Evolutionary conservation across 2,329 filamentous ascomycete genomes (phyloP), one percentile per base, ranked within the genome.

Genomic region (Leptodontidium sp.): DNA sequence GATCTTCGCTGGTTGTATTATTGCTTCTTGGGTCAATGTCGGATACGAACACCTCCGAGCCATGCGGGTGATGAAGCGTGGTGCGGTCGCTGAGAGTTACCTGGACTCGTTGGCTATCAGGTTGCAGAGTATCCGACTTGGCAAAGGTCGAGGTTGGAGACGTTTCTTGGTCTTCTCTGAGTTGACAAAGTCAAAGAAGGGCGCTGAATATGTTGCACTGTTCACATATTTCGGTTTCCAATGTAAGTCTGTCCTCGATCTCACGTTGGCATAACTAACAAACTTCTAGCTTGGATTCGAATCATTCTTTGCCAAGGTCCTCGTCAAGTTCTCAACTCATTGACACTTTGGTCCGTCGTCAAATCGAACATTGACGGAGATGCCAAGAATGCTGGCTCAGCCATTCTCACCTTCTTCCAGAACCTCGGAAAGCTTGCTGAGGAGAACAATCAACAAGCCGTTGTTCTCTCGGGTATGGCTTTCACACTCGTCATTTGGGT

Each of bases 1-100:
- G 94, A 94, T 99, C 79, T 99, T 98, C 79, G 91, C 93, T 35
- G 88, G 89, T 66, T 97, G 94, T 79, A 98, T 99, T 78, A 91
- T 98, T 72, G 85, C 96, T 45, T 98, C 94, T 11, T 94, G 95
- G 79, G 83, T 93, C 72, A 92, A 98, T 73, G 86, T 97, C 35
- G 84, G 82, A 17, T 96, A 91, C 76, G 92, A 97, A 80, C 93
- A 93, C 82, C 78, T 97, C 59, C 88, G 92, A 65, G 94, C 95
- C 32, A 82, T 91, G 70, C 89, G 91, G 57, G 93, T 97, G 62
- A 97, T 98, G 79, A 90, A 85, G 74, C 88, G 93, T 68, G 93
- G 93, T 66, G 94, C 94, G 72, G 91, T 98, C 50, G 93, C 94
- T 5, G 93, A 97, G 78, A 95, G 91, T 78, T 99, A 97, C 75